A percentile compares a stretch with the other conserved stretches of the same genome.
phyloP scores from a whole-genome alignment of 805 yeast genomes.

The Yueomyces sinensis region DNA sequence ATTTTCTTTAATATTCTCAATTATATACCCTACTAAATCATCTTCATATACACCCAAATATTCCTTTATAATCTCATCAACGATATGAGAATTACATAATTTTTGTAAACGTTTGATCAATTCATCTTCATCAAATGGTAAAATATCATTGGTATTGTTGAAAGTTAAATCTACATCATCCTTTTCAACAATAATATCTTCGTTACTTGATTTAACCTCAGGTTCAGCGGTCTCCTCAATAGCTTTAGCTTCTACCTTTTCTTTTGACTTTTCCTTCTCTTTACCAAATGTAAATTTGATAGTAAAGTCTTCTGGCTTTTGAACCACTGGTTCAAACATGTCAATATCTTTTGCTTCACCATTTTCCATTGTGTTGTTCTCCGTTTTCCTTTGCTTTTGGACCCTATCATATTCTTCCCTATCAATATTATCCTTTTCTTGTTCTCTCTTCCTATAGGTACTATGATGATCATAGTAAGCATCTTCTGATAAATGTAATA shows the following conservation, averaged over 20 bases:
- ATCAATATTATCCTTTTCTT: conserved; percentile 6
- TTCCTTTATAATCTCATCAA: conserved; percentile 21
- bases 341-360: neutral
- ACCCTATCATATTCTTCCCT: conserved; percentile 3
- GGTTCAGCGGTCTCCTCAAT: neutral
- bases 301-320: neutral
- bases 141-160: conserved; percentile 1
- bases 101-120: conserved; percentile 5
- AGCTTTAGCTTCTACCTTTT: neutral
- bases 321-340: neutral
- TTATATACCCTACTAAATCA: conserved; percentile 21
- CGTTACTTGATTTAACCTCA: neutral
- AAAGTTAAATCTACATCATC: neutral
- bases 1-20: conserved; percentile 17
- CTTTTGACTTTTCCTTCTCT: neutral
- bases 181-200: neutral
- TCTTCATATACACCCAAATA: conserved; percentile 22
- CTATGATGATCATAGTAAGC: conserved; percentile 16
- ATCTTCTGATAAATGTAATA: conserved; percentile 12
- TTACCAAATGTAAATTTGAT: neutral
- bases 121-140: conserved; percentile 7
- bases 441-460: conserved; percentile 14
- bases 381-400: neutral
- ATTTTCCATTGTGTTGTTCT: neutral
- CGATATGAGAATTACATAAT: conserved; percentile 9